Base-by-base conservation (phyloP, 1,139 yeast species). In the Suhomyces choctaworum region DNA sequence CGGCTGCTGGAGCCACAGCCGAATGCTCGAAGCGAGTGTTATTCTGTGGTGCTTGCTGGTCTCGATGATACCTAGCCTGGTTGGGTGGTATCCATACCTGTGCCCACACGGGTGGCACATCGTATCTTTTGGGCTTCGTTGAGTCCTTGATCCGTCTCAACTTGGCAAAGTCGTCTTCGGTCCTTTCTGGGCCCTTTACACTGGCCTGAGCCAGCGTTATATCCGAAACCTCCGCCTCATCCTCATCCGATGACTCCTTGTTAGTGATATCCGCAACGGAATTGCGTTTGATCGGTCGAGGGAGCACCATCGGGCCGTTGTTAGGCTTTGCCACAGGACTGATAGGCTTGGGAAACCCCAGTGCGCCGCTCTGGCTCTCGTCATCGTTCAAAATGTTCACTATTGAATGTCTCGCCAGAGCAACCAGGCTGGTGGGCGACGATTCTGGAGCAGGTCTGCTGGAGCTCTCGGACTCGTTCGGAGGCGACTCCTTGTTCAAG, bases 71-170 rank as follows among this genome's bases (percentile, higher is more conserved):
- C 42, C 50, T 62, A 40, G 44, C 51, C 32, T 53, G 59, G 39
- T 54, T 57, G 10, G 69, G 63, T 0, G 86, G 82, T 17, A 69
- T 64, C 80, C 84, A 85, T 53, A 78, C 82, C 48, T 75, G 84
- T 0, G 95, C 95, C 95, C 95, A 87, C 7, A 80, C 70, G 7
- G 96, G 95, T 4, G 87, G 87, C 21, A 64, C 66, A 7, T 60
- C 60, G 57, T 85, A 85, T 44, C 87, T 64, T 38, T 62, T 75
- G 2, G 95, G 95, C 52, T 81, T 80, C 7, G 51, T 46, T 19
- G 54, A 37, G 22, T 41, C 33, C 20, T 43, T 49, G 31, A 52
- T 45, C 24, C 43, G 35, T 26, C 47, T 47, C 29, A 56, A 39
- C 31, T 39, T 46, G 15, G 36, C 43, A 21, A 54, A 40, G 24